phyloP scores from a whole-genome alignment of 2,329 filamentous ascomycete genomes.

The Parastagonospora avenae region DNA sequence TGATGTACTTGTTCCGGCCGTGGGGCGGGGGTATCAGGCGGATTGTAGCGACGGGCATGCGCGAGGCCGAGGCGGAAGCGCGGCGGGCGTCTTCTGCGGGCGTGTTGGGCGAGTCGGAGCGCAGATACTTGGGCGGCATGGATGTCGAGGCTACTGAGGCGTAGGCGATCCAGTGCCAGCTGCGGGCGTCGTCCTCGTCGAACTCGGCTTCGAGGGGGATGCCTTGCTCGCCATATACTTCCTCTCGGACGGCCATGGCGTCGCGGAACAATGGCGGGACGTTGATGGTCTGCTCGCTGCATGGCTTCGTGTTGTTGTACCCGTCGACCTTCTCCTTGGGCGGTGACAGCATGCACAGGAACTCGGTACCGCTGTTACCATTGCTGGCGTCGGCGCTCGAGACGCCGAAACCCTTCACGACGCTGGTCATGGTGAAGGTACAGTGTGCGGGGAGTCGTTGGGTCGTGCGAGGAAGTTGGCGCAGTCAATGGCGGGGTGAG shows the following conservation, averaged over 20 bases:
- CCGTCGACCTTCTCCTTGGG: constrained; percentile 40
- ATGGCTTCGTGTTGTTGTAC: constrained; percentile 44
- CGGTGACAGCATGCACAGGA: constrained; percentile 46
- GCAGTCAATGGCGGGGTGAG: not conserved
- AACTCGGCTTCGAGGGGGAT: constrained; percentile 71
- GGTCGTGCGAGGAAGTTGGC: not conserved
- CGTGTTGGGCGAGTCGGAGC: constrained; percentile 52
- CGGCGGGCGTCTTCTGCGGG: constrained; percentile 43
- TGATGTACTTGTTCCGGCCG: constrained; percentile 62
- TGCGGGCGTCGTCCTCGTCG: constrained; percentile 78
- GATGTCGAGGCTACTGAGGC: constrained; percentile 59
- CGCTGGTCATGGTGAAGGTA: constrained; percentile 18
- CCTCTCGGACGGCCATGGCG: constrained; percentile 62
- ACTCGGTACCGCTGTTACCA: constrained; percentile 43
- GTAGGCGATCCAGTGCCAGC: constrained; percentile 90
- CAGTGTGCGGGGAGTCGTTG: not conserved
- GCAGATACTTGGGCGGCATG: constrained; percentile 35
- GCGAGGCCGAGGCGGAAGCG: constrained; percentile 46
- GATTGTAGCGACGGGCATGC: constrained; percentile 72
- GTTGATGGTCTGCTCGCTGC: constrained; percentile 37
- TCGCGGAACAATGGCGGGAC: constrained; percentile 56
- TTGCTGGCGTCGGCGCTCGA: constrained; percentile 18
- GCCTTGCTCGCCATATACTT: constrained; percentile 64
- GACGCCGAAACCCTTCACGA: constrained; percentile 28
- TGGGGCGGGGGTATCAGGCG: constrained; percentile 84